Conservation (phyloP, 768 basidiomycete genomes). For the Leccinum olivaceopallidum region DNA sequence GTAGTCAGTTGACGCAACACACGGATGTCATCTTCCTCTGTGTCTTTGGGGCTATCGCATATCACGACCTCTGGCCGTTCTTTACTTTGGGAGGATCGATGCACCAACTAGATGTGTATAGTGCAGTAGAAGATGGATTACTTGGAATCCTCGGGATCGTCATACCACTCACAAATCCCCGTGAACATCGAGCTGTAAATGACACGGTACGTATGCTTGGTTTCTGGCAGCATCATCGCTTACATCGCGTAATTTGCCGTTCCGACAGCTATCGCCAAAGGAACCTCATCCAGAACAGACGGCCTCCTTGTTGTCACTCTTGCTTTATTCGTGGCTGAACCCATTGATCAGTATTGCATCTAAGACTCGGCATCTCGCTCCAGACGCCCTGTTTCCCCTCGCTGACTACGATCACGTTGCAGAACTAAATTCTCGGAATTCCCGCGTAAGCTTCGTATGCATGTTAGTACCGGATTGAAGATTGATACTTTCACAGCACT, state of each 20-base stretch:
- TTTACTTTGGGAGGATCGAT: neutral
- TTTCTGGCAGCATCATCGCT: neutral
- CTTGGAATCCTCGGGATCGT: constrained; percentile 7
- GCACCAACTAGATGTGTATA: neutral
- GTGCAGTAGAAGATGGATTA: neutral
- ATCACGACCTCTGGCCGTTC: constrained; percentile 12
- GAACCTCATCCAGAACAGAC: constrained; percentile 41
- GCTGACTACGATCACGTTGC: constrained; percentile 46
- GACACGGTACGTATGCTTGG: constrained; percentile 1
- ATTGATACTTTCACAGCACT: neutral
- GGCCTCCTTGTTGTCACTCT: constrained; percentile 33
- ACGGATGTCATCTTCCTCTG: constrained; percentile 1
- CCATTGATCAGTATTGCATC: constrained; percentile 44
- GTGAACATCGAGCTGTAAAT: constrained; percentile 1
- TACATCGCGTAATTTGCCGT: constrained; percentile 7
- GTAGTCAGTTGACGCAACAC: constrained; percentile 17
- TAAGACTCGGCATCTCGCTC: constrained; percentile 41
- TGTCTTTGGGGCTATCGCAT: constrained; percentile 5
- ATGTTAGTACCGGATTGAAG: neutral
- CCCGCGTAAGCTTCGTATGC: constrained; percentile 25
- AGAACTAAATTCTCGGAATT: constrained; percentile 31
- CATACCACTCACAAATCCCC: constrained; percentile 9
- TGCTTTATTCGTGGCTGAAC: constrained; percentile 56
- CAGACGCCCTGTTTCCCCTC: constrained; percentile 45
- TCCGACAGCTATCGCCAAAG: neutral